Conservation (phyloP, 2,329 filamentous ascomycete genomes). For the Elsinoe arachidis region DNA sequence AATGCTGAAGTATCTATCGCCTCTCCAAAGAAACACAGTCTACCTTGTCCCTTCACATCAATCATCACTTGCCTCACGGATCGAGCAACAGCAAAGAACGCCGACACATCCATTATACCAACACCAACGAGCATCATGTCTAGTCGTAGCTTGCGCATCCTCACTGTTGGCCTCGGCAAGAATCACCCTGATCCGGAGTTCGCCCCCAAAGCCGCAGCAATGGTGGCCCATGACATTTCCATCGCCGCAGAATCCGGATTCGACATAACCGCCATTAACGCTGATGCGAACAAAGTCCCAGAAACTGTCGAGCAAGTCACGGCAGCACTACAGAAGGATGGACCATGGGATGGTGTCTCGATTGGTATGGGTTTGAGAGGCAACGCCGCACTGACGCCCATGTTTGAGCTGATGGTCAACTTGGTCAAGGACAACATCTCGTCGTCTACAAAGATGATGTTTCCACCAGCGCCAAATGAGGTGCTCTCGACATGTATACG, state of each 20-base stretch:
- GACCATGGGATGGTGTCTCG: background rate
- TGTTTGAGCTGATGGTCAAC: too few relatives aligned
- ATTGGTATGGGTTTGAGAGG: background rate
- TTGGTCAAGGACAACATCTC: too few relatives aligned
- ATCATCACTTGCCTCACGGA: background rate
- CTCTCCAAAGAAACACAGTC: too few relatives aligned
- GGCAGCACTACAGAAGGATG: background rate
- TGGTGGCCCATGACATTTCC: background rate
- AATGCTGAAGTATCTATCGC: too few relatives aligned
- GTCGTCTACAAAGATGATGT: too few relatives aligned
- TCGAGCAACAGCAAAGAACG: background rate
- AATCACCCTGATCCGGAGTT: too few relatives aligned
- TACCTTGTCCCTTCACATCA: background rate
- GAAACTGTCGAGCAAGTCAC: background rate
- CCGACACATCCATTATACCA: background rate
- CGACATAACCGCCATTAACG: background rate
- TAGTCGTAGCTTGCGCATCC: background rate
- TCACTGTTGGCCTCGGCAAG: too few relatives aligned
- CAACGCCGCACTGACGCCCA: too few relatives aligned
- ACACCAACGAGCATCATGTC: background rate
- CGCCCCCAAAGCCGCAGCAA: too few relatives aligned
- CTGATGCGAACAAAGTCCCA: background rate
- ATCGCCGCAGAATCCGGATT: background rate
- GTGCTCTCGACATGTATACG: too few relatives aligned
- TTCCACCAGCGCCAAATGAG: too few relatives aligned